phyloP scores from a whole-genome alignment of 2,329 filamentous ascomycete species.

The Exophiala sp. region DNA sequence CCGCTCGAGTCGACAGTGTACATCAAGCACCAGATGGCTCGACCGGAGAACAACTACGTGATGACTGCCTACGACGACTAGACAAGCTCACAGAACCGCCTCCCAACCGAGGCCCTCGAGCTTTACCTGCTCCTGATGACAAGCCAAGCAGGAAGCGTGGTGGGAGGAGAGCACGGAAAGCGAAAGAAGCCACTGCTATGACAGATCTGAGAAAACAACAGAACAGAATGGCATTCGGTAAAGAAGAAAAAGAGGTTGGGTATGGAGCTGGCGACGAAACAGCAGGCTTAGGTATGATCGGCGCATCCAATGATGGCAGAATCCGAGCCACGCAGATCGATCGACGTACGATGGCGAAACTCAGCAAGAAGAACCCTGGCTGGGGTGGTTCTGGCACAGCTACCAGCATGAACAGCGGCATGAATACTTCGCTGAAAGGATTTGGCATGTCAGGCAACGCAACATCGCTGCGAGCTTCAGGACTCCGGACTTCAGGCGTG shows the following conservation, averaged over 20 bases:
- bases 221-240: slow-evolving; percentile 92
- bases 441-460: slow-evolving; percentile 64
- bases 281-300: slow-evolving; percentile 91
- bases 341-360: slow-evolving; percentile 85
- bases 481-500: slow-evolving; percentile 77
- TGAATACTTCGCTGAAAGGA: slow-evolving; percentile 76
- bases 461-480: slow-evolving; percentile 70
- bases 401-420: slow-evolving; percentile 55
- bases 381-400: slow-evolving; percentile 64
- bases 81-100: slow-evolving; percentile 92
- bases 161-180: slow-evolving; percentile 82
- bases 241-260: slow-evolving; percentile 89
- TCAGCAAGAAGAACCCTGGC: slow-evolving; percentile 91
- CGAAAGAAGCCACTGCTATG: slow-evolving; percentile 95
- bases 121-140: slow-evolving; percentile 88
- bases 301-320: slow-evolving; percentile 79
- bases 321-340: slow-evolving; percentile 88
- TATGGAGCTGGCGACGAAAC: slow-evolving; percentile 84
- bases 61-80: slow-evolving; percentile 77
- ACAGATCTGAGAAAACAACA: slow-evolving; percentile 94
- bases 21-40: slow-evolving; percentile 78
- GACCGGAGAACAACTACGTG: slow-evolving; percentile 75
- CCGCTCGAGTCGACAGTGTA: slow-evolving; percentile 82
- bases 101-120: slow-evolving; percentile 80
- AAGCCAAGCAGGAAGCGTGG: slow-evolving; percentile 92